A percentile compares a stretch with the other conserved stretches of the same genome.
These are phyloP conservation scores for Bretschneidera sinensis DNA, from an alignment of 345 rosid genomes.

Conservation along the genomic window DNA sequence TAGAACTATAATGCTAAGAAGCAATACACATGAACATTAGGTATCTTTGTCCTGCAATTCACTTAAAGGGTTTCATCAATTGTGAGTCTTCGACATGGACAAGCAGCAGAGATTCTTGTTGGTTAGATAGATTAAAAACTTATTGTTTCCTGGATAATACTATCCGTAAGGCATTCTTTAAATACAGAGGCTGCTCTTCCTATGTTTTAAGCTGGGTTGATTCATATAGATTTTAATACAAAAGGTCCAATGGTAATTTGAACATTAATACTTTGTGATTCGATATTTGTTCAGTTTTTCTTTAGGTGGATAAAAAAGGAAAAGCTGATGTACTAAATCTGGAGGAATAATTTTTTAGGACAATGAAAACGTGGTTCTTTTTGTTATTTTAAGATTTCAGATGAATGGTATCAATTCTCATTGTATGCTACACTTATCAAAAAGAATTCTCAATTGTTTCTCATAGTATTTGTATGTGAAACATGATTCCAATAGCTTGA, in stretches of 20 bases:
- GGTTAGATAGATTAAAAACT: neutral
- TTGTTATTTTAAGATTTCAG: neutral
- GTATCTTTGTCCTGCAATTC: no score
- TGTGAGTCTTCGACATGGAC: neutral
- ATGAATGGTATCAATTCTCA: neutral
- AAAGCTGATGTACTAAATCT: neutral
- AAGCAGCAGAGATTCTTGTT: neutral
- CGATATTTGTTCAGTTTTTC: neutral
- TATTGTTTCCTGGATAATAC: no score
- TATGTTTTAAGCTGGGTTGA: no score
- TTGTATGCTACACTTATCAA: no score
- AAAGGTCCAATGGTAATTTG: neutral
- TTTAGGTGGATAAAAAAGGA: neutral
- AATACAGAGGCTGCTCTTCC: no score
- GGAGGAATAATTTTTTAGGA: neutral
- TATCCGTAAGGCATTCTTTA: no score
- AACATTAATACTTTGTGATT: no score
- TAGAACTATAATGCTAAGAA: neutral
- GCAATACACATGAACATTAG: neutral
- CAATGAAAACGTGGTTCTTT: no score
- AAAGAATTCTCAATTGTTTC: no score
- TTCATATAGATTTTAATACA: no score
- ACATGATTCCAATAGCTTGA: neutral
- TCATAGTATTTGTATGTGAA: neutral
- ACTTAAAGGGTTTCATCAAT: neutral